These are phyloP conservation scores for Tolypocladium guangdongense DNA, from an alignment of 2,329 filamentous ascomycete genomes.

Conservation along the genomic window DNA sequence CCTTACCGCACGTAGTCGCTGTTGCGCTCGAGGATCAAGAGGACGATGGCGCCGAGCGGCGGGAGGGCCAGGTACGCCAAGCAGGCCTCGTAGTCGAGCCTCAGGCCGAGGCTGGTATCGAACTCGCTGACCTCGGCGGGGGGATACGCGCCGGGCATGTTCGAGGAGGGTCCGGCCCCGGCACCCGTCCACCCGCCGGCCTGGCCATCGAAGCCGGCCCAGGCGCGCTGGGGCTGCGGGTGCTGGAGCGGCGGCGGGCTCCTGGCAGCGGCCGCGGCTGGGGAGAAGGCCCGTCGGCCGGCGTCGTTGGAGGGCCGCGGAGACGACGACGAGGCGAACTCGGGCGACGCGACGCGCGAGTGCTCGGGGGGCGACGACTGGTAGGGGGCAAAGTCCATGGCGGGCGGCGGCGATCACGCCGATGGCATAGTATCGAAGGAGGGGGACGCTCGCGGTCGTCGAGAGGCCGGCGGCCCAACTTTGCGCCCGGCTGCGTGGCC, in stretches of 20 bases:
- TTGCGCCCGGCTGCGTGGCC: background rate
- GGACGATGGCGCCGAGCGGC: conserved; percentile 71
- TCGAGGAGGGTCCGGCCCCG: conserved; percentile 6
- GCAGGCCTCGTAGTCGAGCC: conserved; percentile 83
- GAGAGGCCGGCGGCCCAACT: background rate
- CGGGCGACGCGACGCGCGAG: conserved; percentile 67
- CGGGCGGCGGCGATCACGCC: conserved; percentile 8
- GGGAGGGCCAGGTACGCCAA: conserved; percentile 80
- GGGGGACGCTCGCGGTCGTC: background rate
- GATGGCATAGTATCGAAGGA: background rate
- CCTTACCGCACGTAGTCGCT: conserved; percentile 88
- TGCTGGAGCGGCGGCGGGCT: conserved; percentile 30
- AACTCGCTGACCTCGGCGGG: conserved; percentile 61
- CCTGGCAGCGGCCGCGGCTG: conserved; percentile 27
- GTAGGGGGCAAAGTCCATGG: conserved; percentile 93
- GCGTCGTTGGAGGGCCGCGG: conserved; percentile 46
- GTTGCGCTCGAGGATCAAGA: conserved; percentile 82
- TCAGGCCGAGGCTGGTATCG: conserved; percentile 77
- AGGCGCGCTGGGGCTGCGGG: conserved; percentile 47
- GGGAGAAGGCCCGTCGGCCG: conserved; percentile 43
- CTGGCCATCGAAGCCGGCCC: conserved; percentile 31
- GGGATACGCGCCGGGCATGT: conserved; percentile 26
- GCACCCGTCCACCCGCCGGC: conserved; percentile 10
- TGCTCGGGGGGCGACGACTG: conserved; percentile 85
- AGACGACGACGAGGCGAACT: conserved; percentile 26